A percentile compares a stretch with the other conserved stretches of the same genome.
These are phyloP conservation scores for Tolypocladium inflatum DNA, from an alignment of 2,329 filamentous ascomycete species.

Conservation along the genomic window DNA sequence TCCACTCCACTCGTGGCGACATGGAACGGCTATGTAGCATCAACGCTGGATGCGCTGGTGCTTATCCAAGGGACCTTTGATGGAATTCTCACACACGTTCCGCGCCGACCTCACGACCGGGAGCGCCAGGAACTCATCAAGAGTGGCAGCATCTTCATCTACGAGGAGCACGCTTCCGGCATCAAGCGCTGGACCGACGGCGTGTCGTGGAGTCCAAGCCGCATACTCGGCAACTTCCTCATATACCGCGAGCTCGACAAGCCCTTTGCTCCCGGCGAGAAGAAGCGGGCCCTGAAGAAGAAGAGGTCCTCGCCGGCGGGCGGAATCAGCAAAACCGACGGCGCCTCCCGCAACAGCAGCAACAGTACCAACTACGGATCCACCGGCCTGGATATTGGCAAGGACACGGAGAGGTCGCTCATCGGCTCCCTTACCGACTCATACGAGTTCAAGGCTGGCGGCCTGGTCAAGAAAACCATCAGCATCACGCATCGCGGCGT, in stretches of 20 bases:
- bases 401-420: constrained; percentile 32
- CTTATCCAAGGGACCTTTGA: constrained; percentile 71
- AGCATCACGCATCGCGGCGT: constrained; percentile 66
- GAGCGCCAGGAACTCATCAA: constrained; percentile 69
- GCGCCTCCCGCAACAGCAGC: constrained; percentile 13
- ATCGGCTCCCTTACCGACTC: constrained; percentile 84
- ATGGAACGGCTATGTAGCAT: constrained; percentile 57
- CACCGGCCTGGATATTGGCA: constrained; percentile 4
- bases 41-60: constrained; percentile 65
- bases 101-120: constrained; percentile 76
- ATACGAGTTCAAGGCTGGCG: constrained; percentile 75
- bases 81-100: constrained; percentile 63
- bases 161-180: constrained; percentile 81
- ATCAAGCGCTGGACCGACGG: constrained; percentile 95
- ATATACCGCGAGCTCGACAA: constrained; percentile 76
- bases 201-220: constrained; percentile 81
- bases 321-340: constrained; percentile 26
- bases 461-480: constrained; percentile 88
- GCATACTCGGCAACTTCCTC: constrained; percentile 75
- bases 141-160: constrained; percentile 83
- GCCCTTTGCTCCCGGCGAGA: constrained; percentile 72
- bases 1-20: constrained; percentile 45
- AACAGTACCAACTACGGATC: constrained; percentile 5
- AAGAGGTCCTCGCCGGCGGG: constrained; percentile 29
- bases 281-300: constrained; percentile 74